Percentiles rank a stretch among this genome's conserved stretches.
These are phyloP conservation scores for Elsinoe necatrix DNA, from an alignment of 2,329 filamentous ascomycete species.

Conservation along the genomic window DNA sequence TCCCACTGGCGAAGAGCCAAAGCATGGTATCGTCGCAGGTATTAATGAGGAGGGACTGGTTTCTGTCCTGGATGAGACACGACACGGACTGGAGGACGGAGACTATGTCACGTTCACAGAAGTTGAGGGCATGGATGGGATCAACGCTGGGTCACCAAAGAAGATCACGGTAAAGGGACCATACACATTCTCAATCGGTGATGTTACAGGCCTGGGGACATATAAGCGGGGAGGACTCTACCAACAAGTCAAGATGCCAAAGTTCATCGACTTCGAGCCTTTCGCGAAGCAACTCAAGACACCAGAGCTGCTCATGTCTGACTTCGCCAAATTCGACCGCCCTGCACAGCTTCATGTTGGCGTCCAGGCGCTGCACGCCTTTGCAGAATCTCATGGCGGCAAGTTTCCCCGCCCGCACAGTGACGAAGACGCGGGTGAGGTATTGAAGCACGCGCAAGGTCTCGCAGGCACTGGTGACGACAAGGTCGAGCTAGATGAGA, in stretches of 20 bases:
- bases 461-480: constrained; percentile 60
- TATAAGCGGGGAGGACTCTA: constrained; percentile 86
- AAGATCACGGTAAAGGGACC: constrained; percentile 90
- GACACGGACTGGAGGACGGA: constrained; percentile 91
- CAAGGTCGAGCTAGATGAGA: constrained; percentile 79
- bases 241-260: constrained; percentile 97
- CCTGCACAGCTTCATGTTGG: constrained; percentile 86
- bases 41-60: constrained; percentile 87
- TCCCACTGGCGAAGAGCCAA: constrained; percentile 77
- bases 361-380: constrained; percentile 85
- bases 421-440: constrained; percentile 69
- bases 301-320: constrained; percentile 82
- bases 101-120: constrained; percentile 95
- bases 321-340: constrained; percentile 96
- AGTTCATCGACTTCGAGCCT: constrained; percentile 79
- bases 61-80: constrained; percentile 85
- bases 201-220: constrained; percentile 76
- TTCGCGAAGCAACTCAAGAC: constrained; percentile 71
- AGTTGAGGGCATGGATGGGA: constrained; percentile 77
- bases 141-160: constrained; percentile 76
- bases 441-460: constrained; percentile 65
- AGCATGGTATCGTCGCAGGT: constrained; percentile 79
- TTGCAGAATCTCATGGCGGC: constrained; percentile 61
- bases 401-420: constrained; percentile 76
- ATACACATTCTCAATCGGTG: constrained; percentile 94